Percentiles rank a stretch among this genome's conserved stretches.
phyloP scores from a whole-genome alignment of 2,329 filamentous ascomycete genomes.

The Chrysoporthe cubensis region DNA sequence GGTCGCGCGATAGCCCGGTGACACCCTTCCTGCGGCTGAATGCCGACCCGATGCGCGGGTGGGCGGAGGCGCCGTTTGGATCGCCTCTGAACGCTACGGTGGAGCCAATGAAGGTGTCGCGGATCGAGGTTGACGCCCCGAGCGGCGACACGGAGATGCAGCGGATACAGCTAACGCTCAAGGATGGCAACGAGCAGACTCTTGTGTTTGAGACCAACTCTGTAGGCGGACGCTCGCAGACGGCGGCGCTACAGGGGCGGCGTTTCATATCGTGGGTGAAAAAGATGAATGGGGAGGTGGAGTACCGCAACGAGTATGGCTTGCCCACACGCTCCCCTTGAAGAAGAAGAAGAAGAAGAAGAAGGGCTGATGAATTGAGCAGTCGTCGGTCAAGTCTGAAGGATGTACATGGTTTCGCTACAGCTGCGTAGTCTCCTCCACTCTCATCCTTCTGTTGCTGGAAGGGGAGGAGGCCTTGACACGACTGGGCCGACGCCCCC shows the following conservation, averaged over 20 bases:
- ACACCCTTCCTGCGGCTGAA: conserved; percentile 20
- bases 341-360: not conserved
- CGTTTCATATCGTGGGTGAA: conserved; percentile 22
- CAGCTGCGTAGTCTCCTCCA: not conserved
- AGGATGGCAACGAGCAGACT: conserved; percentile 20
- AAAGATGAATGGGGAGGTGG: conserved; percentile 20
- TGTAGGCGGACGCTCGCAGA: conserved; percentile 8
- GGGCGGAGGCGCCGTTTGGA: conserved; percentile 16
- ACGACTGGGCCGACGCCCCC: too few relatives aligned
- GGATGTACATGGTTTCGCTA: conserved; percentile 6
- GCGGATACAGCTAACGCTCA: conserved; percentile 20
- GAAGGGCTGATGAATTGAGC: not conserved
- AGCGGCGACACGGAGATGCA: conserved; percentile 6
- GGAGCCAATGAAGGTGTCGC: conserved; percentile 22
- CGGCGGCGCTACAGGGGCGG: conserved; percentile 23
- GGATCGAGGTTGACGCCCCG: conserved; percentile 16
- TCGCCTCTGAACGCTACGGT: conserved; percentile 14
- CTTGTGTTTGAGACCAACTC: conserved; percentile 25
- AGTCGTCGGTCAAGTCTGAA: conserved; percentile 8
- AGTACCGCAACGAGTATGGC: conserved; percentile 5
- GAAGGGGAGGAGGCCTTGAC: too few relatives aligned
- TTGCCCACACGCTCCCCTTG: not conserved
- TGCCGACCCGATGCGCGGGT: conserved; percentile 16
- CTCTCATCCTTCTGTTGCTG: not conserved
- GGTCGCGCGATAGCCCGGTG: conserved; percentile 18